Percentiles rank a stretch among this genome's conserved stretches.
phyloP scores from a whole-genome alignment of 306 rosid species.

The Morella rubra region DNA sequence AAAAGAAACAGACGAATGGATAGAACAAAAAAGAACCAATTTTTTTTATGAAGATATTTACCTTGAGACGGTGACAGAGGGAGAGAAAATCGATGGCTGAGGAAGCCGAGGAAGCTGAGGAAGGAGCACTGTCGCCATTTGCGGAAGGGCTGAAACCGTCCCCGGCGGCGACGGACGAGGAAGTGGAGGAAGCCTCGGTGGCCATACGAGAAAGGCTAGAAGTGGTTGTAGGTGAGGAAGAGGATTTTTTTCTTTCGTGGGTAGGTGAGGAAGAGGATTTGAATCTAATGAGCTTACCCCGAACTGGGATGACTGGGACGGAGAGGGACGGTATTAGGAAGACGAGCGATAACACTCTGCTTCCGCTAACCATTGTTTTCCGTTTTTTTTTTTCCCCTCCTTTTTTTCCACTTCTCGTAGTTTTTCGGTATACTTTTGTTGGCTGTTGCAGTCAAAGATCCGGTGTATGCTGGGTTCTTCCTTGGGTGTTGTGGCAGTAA shows the following conservation, averaged over 20 bases:
- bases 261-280: constrained; percentile 16
- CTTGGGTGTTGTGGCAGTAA: no score
- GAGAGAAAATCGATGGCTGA: constrained; percentile 81
- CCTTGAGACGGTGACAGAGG: constrained; percentile 83
- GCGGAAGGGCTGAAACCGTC: constrained; percentile 30
- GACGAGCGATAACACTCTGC: constrained; percentile 22
- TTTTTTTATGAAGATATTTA: neutral
- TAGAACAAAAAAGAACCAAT: neutral
- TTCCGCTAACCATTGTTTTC: constrained; percentile 15
- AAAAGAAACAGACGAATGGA: neutral
- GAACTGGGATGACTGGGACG: neutral
- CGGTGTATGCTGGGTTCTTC: no score
- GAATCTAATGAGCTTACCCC: constrained; percentile 18
- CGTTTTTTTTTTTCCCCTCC: neutral
- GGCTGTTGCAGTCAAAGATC: neutral
- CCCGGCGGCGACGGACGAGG: constrained; percentile 31
- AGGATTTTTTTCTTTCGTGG: no score
- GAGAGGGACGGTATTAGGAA: neutral
- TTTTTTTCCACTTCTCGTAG: neutral
- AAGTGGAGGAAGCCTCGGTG: constrained; percentile 35
- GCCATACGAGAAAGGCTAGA: constrained; percentile 43
- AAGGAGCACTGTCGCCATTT: constrained; percentile 33
- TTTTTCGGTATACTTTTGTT: neutral
- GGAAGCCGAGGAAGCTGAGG: constrained; percentile 46
- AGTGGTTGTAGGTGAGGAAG: neutral